A percentile compares a stretch with the other conserved stretches of the same genome.
phyloP scores from a whole-genome alignment of 345 rosid species.

The Conringia planisiliqua region DNA sequence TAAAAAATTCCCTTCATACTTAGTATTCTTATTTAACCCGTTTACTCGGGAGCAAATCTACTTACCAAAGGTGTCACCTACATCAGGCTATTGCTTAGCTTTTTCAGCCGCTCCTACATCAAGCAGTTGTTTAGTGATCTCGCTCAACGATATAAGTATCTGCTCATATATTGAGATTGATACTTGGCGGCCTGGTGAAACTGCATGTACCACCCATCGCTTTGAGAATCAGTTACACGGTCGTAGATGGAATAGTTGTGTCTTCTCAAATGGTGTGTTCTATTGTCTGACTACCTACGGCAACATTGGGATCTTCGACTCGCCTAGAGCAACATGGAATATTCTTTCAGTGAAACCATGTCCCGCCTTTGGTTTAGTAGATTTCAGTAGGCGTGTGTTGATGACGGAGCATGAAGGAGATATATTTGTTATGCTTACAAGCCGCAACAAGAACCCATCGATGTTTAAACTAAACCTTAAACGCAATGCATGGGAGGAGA shows the following conservation, averaged over 20 bases:
- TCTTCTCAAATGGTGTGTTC: slow-evolving; percentile 1
- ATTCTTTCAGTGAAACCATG: neutral
- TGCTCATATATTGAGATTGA: neutral
- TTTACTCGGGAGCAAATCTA: neutral
- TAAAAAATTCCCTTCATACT: neutral
- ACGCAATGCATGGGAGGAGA: neutral
- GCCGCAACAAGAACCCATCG: neutral
- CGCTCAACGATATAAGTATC: neutral
- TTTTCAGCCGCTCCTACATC: slow-evolving; percentile 14
- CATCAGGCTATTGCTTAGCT: neutral
- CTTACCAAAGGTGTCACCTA: neutral
- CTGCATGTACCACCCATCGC: neutral
- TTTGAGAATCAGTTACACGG: neutral
- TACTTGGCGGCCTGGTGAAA: slow-evolving; percentile 6
- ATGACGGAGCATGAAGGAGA: slow-evolving; percentile 3
- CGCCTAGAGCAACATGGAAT: neutral
- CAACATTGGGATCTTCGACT: neutral
- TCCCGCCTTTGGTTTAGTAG: neutral
- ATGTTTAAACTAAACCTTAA: neutral
- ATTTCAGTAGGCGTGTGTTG: neutral
- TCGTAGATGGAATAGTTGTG: neutral
- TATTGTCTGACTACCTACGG: neutral
- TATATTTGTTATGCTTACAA: neutral
- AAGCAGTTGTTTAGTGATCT: neutral
- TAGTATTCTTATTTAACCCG: neutral